Percentiles rank a stretch among this genome's conserved stretches.
These are phyloP conservation scores for Septoria linicola DNA, from an alignment of 2,329 filamentous ascomycete genomes.

Conservation along the genomic window DNA sequence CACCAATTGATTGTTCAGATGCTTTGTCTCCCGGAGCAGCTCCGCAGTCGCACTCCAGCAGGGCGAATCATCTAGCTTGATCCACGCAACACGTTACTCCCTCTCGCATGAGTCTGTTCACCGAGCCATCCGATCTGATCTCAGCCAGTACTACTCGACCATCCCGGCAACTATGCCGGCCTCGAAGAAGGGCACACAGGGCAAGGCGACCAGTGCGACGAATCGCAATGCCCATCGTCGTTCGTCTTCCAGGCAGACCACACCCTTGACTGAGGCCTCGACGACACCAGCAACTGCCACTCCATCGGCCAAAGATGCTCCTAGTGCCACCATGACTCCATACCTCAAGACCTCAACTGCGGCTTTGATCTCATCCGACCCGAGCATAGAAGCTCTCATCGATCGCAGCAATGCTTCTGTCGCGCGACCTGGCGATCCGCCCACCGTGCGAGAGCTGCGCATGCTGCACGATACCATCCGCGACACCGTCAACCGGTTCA, in stretches of 20 bases:
- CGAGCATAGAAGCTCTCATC: conserved; percentile 68
- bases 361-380: conserved; percentile 52
- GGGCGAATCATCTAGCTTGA: too few species aligned
- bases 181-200: conserved; percentile 35
- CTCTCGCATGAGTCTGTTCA: neutral
- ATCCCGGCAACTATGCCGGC: conserved; percentile 27
- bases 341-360: conserved; percentile 62
- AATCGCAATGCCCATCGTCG: conserved; percentile 54
- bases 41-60: too few species aligned
- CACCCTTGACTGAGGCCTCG: conserved; percentile 54
- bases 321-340: conserved; percentile 57
- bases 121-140: neutral
- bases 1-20: too few species aligned
- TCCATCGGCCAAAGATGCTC: conserved; percentile 56
- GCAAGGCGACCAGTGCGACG: conserved; percentile 19
- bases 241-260: conserved; percentile 75
- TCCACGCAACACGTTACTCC: too few species aligned
- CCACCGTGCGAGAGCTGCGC: conserved; percentile 63
- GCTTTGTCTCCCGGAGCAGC: too few species aligned
- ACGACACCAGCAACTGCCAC: conserved; percentile 56
- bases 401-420: conserved; percentile 60
- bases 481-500: conserved; percentile 47
- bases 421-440: conserved; percentile 41
- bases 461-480: conserved; percentile 66
- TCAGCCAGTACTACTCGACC: neutral